Percentiles rank a stretch among this genome's conserved stretches.
Conservation (phyloP, 129 eudicot species). For the Heracleum sosnowskyi region DNA sequence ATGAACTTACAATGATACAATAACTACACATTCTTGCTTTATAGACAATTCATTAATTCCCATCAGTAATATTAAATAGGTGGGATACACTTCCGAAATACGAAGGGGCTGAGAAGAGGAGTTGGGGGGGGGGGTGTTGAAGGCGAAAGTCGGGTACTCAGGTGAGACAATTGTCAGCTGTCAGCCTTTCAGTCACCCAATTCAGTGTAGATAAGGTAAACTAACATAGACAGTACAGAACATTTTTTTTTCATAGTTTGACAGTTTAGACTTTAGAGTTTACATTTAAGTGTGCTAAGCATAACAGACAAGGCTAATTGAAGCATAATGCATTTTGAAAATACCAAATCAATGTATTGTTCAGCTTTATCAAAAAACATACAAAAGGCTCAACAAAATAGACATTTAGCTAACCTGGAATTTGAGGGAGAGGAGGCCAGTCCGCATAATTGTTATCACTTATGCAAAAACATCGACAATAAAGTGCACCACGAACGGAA, state of each 20-base stretch:
- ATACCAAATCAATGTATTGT: background rate
- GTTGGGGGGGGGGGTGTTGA: background rate
- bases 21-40: background rate
- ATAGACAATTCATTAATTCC: background rate
- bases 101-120: background rate
- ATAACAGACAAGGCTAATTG: background rate
- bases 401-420: constrained; percentile 49
- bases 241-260: background rate
- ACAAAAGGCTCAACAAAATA: background rate
- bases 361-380: background rate
- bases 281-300: background rate
- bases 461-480: constrained; percentile 83
- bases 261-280: background rate
- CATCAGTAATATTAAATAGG: background rate
- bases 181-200: background rate
- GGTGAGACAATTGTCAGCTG: background rate
- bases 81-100: background rate
- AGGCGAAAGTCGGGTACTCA: background rate
- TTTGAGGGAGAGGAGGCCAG: constrained; percentile 83
- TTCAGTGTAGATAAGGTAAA: background rate
- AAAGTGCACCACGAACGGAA: constrained; percentile 80
- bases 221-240: background rate
- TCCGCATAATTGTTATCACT: constrained; percentile 55
- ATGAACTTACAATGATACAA: background rate
- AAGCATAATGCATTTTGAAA: background rate